Conservation (phyloP, 2,329 filamentous ascomycete species). For the Grosmannia clavigera region DNA sequence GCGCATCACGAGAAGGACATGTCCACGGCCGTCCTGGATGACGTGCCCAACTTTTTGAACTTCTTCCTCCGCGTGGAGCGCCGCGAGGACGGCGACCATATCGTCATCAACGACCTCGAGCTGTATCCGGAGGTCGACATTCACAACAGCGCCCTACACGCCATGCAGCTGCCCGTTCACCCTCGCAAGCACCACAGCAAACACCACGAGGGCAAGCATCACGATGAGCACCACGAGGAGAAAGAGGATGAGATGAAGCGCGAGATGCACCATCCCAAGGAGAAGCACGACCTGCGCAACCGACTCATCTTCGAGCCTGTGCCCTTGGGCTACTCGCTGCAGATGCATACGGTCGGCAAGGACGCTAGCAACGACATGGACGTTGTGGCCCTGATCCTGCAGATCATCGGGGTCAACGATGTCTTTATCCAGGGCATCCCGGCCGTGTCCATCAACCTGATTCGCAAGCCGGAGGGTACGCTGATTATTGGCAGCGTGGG, state of each 20-base stretch:
- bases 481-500: constrained; percentile 41
- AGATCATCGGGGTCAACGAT: constrained; percentile 47
- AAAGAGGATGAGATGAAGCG: constrained; percentile 3
- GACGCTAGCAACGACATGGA: constrained; percentile 39
- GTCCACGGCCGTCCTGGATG: constrained; percentile 13
- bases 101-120: constrained; percentile 48
- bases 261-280: neutral
- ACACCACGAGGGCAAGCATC: constrained; percentile 6
- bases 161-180: constrained; percentile 29
- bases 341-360: constrained; percentile 28
- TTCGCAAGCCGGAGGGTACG: constrained; percentile 44
- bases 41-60: constrained; percentile 28
- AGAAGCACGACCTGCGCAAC: neutral
- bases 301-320: constrained; percentile 13
- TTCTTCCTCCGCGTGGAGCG: constrained; percentile 43
- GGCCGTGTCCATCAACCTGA: constrained; percentile 45
- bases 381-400: constrained; percentile 40
- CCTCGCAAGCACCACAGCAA: constrained; percentile 13
- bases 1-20: constrained; percentile 12
- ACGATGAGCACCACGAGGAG: constrained; percentile 1
- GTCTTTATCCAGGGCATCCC: constrained; percentile 42
- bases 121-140: constrained; percentile 44
- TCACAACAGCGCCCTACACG: constrained; percentile 29
- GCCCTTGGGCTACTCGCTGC: constrained; percentile 37
- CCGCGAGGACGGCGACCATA: constrained; percentile 26